Base-by-base conservation (phyloP, 495 filamentous ascomycete species). In the Tuber borchii region DNA sequence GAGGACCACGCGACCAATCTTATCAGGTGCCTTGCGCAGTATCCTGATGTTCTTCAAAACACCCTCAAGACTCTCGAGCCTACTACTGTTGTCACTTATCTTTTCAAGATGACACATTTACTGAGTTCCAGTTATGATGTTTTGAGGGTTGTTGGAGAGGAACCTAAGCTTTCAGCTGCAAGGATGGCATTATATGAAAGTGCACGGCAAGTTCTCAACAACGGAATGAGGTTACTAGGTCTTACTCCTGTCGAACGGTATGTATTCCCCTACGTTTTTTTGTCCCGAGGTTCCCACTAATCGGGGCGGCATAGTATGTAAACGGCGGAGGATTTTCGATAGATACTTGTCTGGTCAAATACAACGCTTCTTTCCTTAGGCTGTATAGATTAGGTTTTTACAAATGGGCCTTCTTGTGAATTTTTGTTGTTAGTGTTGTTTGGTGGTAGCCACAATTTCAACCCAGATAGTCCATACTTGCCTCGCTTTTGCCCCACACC, bases 61-160 rank as follows among this genome's bases (percentile, higher is more conserved):
- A 90, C 89, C 0, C 85, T 91, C 37, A 89, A 88, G 81, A 90
- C 89, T 0, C 86, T 89, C 9, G 90, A 92, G 82, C 90, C 90
- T 10, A 87, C 88, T 14, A 90, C 89, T 0, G 85, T 96, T 71
- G 85, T 97, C 45, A 90, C 90, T 17, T 97, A 95, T 85, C 88
- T 97, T 69, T 95, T 95, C 87, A 91, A 90, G 85, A 91, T 97
- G 91, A 96, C 92, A 1, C 93, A 95, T 83, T 87, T 90, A 71
- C 84, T 97, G 73, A 94, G 91, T 86, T 92, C 90, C 51, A 91
- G 90, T 83, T 97, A 95, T 83, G 93, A 94, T 80, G 88, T 92
- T 7, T 87, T 97, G 45, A 88, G 91, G 82, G 91, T 97, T 39
- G 88, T 95, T 19, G 92, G 92, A 69, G 92, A 89, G 80, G 88